Evolutionary conservation across 1,284 basidiomycete genomes (phyloP).

Genomic region (Boletus chippewaensis): DNA sequence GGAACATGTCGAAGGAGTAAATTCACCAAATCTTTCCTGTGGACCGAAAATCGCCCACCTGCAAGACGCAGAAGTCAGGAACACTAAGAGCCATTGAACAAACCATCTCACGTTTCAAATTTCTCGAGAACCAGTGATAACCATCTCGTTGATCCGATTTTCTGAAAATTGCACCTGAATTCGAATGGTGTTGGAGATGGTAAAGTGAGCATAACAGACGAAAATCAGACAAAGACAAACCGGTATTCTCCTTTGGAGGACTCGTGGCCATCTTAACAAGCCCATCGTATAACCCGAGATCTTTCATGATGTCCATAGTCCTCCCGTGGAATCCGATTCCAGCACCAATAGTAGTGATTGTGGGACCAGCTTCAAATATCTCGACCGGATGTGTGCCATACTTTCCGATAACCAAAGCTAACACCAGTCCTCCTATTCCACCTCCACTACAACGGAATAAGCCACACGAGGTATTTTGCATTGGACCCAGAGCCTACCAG

Average conservation of each 20-base stretch:
- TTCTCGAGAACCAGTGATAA: constrained; percentile 19
- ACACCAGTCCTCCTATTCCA: constrained; percentile 35
- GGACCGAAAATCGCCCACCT: constrained; percentile 28
- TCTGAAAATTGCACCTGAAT: constrained; percentile 16
- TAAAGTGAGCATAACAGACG: background rate
- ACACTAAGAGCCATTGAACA: background rate
- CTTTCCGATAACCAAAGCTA: constrained; percentile 32
- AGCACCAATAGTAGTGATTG: constrained; percentile 34
- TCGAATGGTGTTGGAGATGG: background rate
- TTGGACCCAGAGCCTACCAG: constrained; percentile 1
- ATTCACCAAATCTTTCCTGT: constrained; percentile 32
- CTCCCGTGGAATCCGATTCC: constrained; percentile 34
- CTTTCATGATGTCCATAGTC: constrained; percentile 33
- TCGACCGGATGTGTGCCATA: constrained; percentile 23
- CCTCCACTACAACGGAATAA: constrained; percentile 29
- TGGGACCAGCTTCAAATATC: constrained; percentile 33
- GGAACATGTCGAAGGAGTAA: constrained; percentile 28
- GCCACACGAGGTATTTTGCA: background rate
- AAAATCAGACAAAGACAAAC: background rate
- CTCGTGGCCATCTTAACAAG: constrained; percentile 6
- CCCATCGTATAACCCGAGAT: constrained; percentile 28
- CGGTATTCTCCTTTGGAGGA: constrained; percentile 8
- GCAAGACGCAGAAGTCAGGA: background rate
- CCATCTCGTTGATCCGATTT: constrained; percentile 26
- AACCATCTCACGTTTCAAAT: constrained; percentile 9